Evolutionary conservation across 257 asterid species (phyloP).

Genomic region (Solanum piurae): DNA sequence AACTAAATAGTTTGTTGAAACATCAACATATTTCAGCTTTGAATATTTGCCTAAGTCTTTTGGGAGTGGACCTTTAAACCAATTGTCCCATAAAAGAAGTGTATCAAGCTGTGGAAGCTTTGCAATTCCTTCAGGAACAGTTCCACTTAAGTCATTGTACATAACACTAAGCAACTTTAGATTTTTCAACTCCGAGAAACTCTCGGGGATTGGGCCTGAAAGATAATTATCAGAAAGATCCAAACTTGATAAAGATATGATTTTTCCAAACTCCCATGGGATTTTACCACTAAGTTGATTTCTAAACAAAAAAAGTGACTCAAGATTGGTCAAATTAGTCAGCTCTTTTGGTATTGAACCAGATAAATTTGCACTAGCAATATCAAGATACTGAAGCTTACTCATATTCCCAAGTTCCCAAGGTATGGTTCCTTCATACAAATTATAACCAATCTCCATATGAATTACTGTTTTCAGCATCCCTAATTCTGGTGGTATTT

Average conservation of each 20-base stretch:
- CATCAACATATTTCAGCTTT: slow-evolving; percentile 61
- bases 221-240: slow-evolving; percentile 93
- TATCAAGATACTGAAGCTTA: slow-evolving; percentile 70
- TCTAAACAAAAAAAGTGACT: slow-evolving; percentile 77
- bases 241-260: slow-evolving; percentile 59
- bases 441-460: slow-evolving; percentile 94
- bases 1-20: slow-evolving; percentile 63
- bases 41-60: slow-evolving; percentile 54
- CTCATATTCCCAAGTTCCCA: slow-evolving; percentile 84
- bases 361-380: slow-evolving; percentile 81
- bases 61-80: slow-evolving; percentile 74
- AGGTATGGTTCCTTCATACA: slow-evolving; percentile 68
- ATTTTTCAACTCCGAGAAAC: slow-evolving; percentile 61
- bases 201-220: slow-evolving; percentile 72
- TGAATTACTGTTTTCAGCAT: slow-evolving; percentile 48
- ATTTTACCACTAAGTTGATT: slow-evolving; percentile 52
- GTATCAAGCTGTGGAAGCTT: slow-evolving; percentile 69
- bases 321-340: slow-evolving; percentile 68
- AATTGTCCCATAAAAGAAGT: slow-evolving; percentile 80
- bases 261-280: slow-evolving; percentile 54
- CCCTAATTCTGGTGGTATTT: slow-evolving; percentile 66
- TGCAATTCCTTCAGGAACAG: slow-evolving; percentile 74
- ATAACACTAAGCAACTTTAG: slow-evolving; percentile 67
- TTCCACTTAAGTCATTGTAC: slow-evolving; percentile 76
- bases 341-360: slow-evolving; percentile 57